A percentile compares a stretch with the other conserved stretches of the same genome.
phyloP scores from a whole-genome alignment of 2,329 filamentous ascomycete species.

The Diplocarpon mali region DNA sequence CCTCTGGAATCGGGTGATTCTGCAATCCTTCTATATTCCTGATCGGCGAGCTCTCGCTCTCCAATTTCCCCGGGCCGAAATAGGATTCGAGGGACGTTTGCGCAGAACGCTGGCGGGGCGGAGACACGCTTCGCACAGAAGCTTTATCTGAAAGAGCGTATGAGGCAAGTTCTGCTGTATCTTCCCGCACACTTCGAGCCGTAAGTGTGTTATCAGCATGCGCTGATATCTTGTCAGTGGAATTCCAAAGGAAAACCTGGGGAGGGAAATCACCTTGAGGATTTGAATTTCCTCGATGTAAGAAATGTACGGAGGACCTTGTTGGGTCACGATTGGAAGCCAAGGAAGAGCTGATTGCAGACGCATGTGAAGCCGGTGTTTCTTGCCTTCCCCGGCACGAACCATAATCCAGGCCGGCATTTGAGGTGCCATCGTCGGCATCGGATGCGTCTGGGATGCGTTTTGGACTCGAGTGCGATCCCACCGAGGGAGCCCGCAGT shows the following conservation, averaged over 20 bases:
- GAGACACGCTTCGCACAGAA: slow-evolving; percentile 25
- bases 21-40: slow-evolving; percentile 20
- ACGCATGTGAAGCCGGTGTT: slow-evolving; percentile 5
- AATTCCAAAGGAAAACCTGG: slow-evolving; percentile 32
- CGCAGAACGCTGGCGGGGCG: slow-evolving; percentile 12
- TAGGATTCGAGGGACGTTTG: slow-evolving; percentile 23
- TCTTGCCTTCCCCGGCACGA: slow-evolving; percentile 17
- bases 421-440: slow-evolving; percentile 12
- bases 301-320: slow-evolving; percentile 60
- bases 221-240: slow-evolving; percentile 28
- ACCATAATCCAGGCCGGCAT: slow-evolving; percentile 14
- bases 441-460: slow-evolving; percentile 19
- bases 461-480: slow-evolving; percentile 22
- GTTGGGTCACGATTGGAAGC: slow-evolving; percentile 49
- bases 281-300: slow-evolving; percentile 44
- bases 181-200: slow-evolving; percentile 69
- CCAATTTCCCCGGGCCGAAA: slow-evolving; percentile 13
- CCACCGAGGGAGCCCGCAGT: slow-evolving; percentile 15
- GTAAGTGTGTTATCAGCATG: slow-evolving; percentile 60
- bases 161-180: slow-evolving; percentile 77
- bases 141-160: slow-evolving; percentile 61
- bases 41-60: slow-evolving; percentile 16
- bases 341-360: slow-evolving; percentile 9
- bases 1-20: slow-evolving; percentile 47
- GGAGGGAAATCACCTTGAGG: too few relatives aligned